Evolutionary conservation across 2,329 filamentous ascomycete species (phyloP), one percentile per base, ranked within the genome.

Genomic region (Amesomyces nigricolor): DNA sequence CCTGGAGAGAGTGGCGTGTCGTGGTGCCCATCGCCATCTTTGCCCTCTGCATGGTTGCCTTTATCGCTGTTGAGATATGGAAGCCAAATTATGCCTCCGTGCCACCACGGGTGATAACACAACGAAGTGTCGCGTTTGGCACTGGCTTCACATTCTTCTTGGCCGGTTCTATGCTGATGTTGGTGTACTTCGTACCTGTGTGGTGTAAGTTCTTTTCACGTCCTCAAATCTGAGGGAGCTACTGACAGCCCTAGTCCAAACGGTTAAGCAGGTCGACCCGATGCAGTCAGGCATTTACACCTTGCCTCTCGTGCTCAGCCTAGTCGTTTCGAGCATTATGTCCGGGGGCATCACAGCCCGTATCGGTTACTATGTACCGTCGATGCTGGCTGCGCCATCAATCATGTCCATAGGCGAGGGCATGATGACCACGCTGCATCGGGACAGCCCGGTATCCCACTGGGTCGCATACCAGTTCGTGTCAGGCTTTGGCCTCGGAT

Each of bases 401-500:
- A 67, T 80, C 60, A 75, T 76, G 72, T 70, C 78, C 6, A 60
- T 80, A 8, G 81, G 80, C 19, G 70, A 78, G 49, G 83, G 82
- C 2, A 73, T 86, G 11, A 70, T 86, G 62, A 82, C 75, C 53
- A 85, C 80, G 0, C 75, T 85, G 32, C 69, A 66, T 14, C 74
- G 76, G 1, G 60, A 67, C 48, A 78, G 78, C 13, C 67, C 70
- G 2, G 73, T 75, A 1, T 67, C 72, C 2, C 73, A 78, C 57
- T 86, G 82, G 82, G 81, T 84, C 53, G 79, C 73, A 11, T 85
- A 73, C 62, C 80, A 85, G 62, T 79, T 82, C 53, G 64, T 86
- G 17, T 71, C 77, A 6, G 83, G 83, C 16, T 76, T 82, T 47
- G 82, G 82, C 1, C 64, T 84, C 4, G 83, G 83, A 2, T 70